These are phyloP conservation scores for Diospyros lotus DNA, from an alignment of 148 eudicot species.

Conservation along the genomic window DNA sequence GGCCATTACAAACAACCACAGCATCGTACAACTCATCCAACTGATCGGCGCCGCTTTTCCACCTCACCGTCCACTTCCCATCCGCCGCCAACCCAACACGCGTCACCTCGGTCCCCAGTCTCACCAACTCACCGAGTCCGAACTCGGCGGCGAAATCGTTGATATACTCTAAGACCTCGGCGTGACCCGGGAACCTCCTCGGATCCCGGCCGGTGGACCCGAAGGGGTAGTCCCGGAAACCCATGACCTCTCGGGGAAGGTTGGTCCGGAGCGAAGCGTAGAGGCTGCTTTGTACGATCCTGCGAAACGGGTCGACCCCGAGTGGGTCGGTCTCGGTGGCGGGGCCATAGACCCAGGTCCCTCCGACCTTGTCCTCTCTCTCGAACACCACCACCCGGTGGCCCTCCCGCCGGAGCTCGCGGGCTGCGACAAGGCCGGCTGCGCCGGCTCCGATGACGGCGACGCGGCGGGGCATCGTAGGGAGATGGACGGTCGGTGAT, in stretches of 20 bases:
- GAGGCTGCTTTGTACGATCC: slow-evolving; percentile 58
- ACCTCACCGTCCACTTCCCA: slow-evolving; percentile 61
- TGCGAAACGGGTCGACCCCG: slow-evolving; percentile 51
- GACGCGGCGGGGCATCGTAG: slow-evolving; percentile 41
- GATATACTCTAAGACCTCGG: slow-evolving; percentile 79
- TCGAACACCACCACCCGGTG: slow-evolving; percentile 79
- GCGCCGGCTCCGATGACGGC: slow-evolving; percentile 96
- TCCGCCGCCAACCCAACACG: slow-evolving; percentile 41
- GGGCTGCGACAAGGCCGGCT: slow-evolving; percentile 76
- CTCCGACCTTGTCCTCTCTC: slow-evolving; percentile 46
- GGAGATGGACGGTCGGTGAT: slow-evolving; percentile 9
- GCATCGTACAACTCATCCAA: slow-evolving; percentile 76
- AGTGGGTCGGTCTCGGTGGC: slow-evolving; percentile 67
- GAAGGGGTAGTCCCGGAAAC: slow-evolving; percentile 78
- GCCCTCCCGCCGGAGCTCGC: slow-evolving; percentile 69
- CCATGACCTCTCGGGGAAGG: slow-evolving; percentile 78
- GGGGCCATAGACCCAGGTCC: slow-evolving; percentile 70
- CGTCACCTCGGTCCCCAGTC: slow-evolving; percentile 55
- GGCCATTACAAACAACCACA: slow-evolving; percentile 90
- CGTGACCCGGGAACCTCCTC: slow-evolving; percentile 81
- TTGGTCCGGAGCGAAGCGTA: slow-evolving; percentile 82
- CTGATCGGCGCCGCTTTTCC: slow-evolving; percentile 24
- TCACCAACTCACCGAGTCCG: slow-evolving; percentile 51
- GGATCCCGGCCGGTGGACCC: slow-evolving; percentile 46
- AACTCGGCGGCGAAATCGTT: slow-evolving; percentile 56